Conservation (phyloP, 2,329 filamentous ascomycete genomes). For the Diaporthe citrichinensis region DNA sequence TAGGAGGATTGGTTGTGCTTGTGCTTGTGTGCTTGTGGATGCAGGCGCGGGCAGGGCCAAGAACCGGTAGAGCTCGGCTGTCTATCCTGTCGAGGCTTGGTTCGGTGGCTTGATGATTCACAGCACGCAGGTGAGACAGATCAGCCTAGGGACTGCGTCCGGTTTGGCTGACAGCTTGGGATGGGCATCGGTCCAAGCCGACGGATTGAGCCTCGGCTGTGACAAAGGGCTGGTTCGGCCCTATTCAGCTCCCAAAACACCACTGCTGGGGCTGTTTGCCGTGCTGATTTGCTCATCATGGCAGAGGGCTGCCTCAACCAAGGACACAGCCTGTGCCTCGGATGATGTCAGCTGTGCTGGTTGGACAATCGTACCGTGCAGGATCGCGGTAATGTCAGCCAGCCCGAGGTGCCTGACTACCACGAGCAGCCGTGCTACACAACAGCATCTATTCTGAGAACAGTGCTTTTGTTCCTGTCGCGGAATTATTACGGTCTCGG, state of each 20-base stretch:
- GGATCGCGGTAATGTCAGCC: conserved; percentile 38
- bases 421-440: conserved; percentile 29
- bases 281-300: conserved; percentile 17
- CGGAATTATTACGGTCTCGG: conserved; percentile 23
- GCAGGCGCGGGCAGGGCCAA: conserved; percentile 18
- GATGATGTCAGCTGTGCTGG: conserved; percentile 39
- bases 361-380: conserved; percentile 29
- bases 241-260: conserved; percentile 25
- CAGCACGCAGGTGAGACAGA: conserved; percentile 33
- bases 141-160: conserved; percentile 3
- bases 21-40: conserved; percentile 4
- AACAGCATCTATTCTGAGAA: conserved; percentile 35
- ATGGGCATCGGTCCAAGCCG: conserved; percentile 17
- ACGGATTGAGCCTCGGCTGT: conserved; percentile 29
- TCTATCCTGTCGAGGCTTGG: conserved; percentile 26
- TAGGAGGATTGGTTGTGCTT: neutral
- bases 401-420: conserved; percentile 37
- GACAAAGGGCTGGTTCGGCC: conserved; percentile 2
- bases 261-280: conserved; percentile 1
- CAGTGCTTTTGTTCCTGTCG: conserved; percentile 12
- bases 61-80: conserved; percentile 21
- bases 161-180: conserved; percentile 22
- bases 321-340: conserved; percentile 35
- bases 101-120: conserved; percentile 35
- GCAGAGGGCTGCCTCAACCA: conserved; percentile 24